Evolutionary conservation across 108 stramenopile species (phyloP), one percentile per base, ranked within the genome.

Genomic region (Discostella stelligeroides): DNA sequence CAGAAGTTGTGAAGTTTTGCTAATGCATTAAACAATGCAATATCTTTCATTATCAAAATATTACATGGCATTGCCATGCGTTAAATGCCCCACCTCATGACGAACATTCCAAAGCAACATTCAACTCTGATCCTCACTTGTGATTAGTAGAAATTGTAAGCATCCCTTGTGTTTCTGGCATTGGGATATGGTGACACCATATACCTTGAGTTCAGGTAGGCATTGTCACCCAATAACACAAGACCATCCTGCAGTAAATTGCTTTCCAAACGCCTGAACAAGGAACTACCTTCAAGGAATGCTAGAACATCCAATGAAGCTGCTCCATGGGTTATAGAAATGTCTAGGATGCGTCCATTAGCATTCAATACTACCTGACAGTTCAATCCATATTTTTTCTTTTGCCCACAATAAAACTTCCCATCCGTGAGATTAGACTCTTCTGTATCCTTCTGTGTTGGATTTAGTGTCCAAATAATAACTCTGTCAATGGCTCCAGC

Each of bases 401-500:
- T 81, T 1, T 67, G 43, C 13, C 61, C 40, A 42, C 82, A 83
- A 18, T 72, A 71, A 18, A 70, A 75, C 37, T 78, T 73, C 42
- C 29, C 53, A 7, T 30, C 46, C 29, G 63, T 63, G 13, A 68
- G 47, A 21, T 54, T 63, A 0, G 51, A 43, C 18, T 38, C 24
- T 0, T 64, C 60, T 9, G 37, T 34, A 17, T 72, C 70, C 2
- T 51, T 48, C 6, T 43, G 18, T 18, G 20, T 49, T n/a, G 81
- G 81, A 27, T 64, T 54, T 25, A 76, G 13, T 0, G 48, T 83
- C 76, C 76, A 78, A 29, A 80, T 62, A 14, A 84, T 18, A 42
- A 84, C 72, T 17, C 76, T 79, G 53, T 84, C 83, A 63, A 84
- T 68, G 17, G 59, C 63, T 7, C 83, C 83, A 58, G 58, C 64